Conservation (phyloP, 768 basidiomycete genomes). For the Kwoniella newhampshirensis region DNA sequence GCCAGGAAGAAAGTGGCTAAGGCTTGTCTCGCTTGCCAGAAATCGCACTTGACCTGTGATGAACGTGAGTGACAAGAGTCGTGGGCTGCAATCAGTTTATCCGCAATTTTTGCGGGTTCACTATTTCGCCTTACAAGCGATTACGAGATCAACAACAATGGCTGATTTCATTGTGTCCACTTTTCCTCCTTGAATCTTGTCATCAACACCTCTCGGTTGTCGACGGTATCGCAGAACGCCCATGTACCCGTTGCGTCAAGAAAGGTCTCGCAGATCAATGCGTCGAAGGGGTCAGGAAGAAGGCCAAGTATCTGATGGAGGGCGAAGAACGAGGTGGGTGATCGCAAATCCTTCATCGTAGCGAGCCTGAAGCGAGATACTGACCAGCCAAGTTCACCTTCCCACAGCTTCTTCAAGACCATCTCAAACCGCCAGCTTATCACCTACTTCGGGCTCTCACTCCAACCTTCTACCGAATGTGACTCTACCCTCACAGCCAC, state of each 20-base stretch:
- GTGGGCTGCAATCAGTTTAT: too few species aligned
- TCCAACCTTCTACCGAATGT: constrained; percentile 11
- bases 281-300: constrained; percentile 92
- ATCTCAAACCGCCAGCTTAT: neutral
- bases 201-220: constrained; percentile 7
- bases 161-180: too few species aligned
- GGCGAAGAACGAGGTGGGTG: constrained; percentile 81
- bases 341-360: too few species aligned
- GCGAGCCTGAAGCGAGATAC: neutral
- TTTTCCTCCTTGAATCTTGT: too few species aligned
- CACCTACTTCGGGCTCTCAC: constrained; percentile 1
- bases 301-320: constrained; percentile 94
- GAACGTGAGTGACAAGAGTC: constrained; percentile 74
- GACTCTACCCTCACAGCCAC: constrained; percentile 7
- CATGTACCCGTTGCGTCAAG: constrained; percentile 93
- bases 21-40: constrained; percentile 94
- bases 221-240: constrained; percentile 66
- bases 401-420: neutral
- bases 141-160: too few species aligned
- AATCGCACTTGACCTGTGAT: constrained; percentile 97
- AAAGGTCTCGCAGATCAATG: constrained; percentile 85
- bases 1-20: constrained; percentile 55
- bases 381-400: neutral
- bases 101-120: too few species aligned
- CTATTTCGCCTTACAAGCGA: too few species aligned